phyloP scores from a whole-genome alignment of 352 stramenopile genomes.

The Phytopythium litorale region DNA sequence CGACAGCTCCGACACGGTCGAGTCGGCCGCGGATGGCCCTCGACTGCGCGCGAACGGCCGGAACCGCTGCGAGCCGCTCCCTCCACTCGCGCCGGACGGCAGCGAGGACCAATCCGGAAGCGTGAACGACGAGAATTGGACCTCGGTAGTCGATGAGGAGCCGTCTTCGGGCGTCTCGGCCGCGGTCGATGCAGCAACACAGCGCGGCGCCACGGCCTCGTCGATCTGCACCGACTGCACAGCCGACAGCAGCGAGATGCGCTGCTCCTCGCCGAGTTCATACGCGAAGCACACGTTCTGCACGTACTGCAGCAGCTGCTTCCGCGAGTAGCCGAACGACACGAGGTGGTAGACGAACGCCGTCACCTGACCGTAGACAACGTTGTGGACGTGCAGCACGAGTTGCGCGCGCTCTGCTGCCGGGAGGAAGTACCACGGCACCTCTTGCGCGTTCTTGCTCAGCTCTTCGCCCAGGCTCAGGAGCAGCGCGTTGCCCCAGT shows the following conservation, averaged over 20 bases:
- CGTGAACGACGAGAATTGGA: conserved; percentile 62
- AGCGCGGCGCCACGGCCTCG: conserved; percentile 8
- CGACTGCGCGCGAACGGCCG: conserved; percentile 21
- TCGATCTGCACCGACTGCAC: conserved; percentile 37
- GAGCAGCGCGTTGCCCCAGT: conserved; percentile 72
- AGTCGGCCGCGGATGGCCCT: conserved; percentile 3
- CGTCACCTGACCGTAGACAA: conserved; percentile 71
- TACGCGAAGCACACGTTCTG: conserved; percentile 78
- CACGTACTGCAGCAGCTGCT: conserved; percentile 69
- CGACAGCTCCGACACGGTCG: neutral
- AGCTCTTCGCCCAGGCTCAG: conserved; percentile 76
- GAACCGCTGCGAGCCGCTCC: conserved; percentile 20
- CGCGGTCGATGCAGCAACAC: conserved; percentile 7
- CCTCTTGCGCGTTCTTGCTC: conserved; percentile 59
- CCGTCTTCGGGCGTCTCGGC: conserved; percentile 6
- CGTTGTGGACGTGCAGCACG: conserved; percentile 72
- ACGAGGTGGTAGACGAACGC: conserved; percentile 77
- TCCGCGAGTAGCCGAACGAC: conserved; percentile 59
- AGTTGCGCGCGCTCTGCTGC: conserved; percentile 58
- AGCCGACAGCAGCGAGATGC: conserved; percentile 57
- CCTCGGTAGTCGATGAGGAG: conserved; percentile 21
- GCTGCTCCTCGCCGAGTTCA: conserved; percentile 75
- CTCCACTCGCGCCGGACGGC: conserved; percentile 11
- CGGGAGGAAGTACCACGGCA: conserved; percentile 63
- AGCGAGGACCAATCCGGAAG: conserved; percentile 62